phyloP scores from a whole-genome alignment of 1,284 basidiomycete species.

The Austroboletus novae-zelandiae region DNA sequence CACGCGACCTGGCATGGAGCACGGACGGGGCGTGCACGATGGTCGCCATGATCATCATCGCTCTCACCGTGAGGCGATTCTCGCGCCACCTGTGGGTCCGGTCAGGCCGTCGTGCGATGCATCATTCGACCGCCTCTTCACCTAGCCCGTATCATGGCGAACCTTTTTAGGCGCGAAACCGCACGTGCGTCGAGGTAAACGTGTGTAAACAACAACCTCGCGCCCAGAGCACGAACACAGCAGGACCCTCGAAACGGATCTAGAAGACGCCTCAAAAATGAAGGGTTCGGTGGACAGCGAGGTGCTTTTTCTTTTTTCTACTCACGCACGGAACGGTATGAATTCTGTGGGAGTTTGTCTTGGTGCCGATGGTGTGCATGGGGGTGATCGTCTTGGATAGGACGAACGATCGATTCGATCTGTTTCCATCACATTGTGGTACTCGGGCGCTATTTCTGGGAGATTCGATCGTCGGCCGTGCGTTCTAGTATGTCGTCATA shows the following conservation, averaged over 20 bases:
- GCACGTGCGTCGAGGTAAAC: conserved; percentile 6
- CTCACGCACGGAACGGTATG: conserved; percentile 15
- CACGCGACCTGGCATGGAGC: conserved; percentile 4
- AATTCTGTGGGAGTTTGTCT: conserved; percentile 18
- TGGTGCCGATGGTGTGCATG: neutral
- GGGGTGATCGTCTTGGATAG: conserved; percentile 6
- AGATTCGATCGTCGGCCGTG: conserved; percentile 3
- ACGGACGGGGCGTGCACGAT: neutral
- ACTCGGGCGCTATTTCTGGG: conserved; percentile 11
- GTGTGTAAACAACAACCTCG: conserved; percentile 1
- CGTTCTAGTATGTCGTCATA: conserved; percentile 1
- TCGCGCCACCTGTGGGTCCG: neutral
- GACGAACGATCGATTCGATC: conserved; percentile 8
- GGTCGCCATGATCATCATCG: neutral
- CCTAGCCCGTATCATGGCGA: too few relatives aligned
- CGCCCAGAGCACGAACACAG: neutral
- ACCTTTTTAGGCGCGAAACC: conserved; percentile 15
- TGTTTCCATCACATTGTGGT: neutral
- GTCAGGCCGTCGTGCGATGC: neutral
- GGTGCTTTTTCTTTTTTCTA: conserved; percentile 2
- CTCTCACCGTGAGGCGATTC: neutral
- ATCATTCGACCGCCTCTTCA: neutral
- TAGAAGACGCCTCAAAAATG: conserved; percentile 12
- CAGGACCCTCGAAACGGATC: conserved; percentile 5
- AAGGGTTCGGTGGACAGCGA: conserved; percentile 16